These are phyloP conservation scores for Nicotiana noctiflora DNA, from an alignment of 257 asterid species.

Conservation along the genomic window DNA sequence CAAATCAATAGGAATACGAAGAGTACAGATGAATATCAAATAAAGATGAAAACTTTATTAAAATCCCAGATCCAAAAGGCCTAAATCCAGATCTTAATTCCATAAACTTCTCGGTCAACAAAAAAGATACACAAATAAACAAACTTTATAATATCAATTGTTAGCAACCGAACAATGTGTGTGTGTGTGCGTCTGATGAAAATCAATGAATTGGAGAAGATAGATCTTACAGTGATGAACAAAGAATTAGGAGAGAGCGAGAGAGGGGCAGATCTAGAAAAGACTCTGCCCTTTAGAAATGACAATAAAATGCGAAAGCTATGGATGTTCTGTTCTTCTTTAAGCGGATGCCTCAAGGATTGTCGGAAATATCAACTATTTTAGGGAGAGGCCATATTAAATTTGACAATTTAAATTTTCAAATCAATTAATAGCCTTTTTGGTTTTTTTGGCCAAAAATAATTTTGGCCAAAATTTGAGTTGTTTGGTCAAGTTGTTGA, in stretches of 20 bases:
- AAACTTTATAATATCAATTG: not conserved
- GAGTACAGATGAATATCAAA: not conserved
- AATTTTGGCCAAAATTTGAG: no score
- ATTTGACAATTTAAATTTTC: no score
- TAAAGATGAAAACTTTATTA: not conserved
- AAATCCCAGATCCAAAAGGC: not conserved
- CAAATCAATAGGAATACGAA: not conserved
- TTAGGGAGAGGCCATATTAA: not conserved
- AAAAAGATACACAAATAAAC: not conserved
- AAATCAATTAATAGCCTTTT: no score
- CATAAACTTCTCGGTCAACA: not conserved
- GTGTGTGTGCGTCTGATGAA: not conserved
- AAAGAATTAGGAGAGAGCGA: not conserved
- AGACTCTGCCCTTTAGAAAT: constrained; percentile 23
- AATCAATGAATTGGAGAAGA: not conserved
- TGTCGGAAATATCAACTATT: not conserved
- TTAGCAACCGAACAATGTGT: not conserved
- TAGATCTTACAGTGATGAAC: constrained; percentile 16
- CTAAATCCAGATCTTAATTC: constrained; percentile 3
- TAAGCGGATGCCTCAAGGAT: not conserved
- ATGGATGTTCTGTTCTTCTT: not conserved
- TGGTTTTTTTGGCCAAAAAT: no score
- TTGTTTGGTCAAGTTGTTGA: no score
- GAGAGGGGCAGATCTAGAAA: constrained; percentile 20
- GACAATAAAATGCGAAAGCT: not conserved